Base-by-base conservation (phyloP, 495 filamentous ascomycete genomes). In the Beverwykella pulmonaria region DNA sequence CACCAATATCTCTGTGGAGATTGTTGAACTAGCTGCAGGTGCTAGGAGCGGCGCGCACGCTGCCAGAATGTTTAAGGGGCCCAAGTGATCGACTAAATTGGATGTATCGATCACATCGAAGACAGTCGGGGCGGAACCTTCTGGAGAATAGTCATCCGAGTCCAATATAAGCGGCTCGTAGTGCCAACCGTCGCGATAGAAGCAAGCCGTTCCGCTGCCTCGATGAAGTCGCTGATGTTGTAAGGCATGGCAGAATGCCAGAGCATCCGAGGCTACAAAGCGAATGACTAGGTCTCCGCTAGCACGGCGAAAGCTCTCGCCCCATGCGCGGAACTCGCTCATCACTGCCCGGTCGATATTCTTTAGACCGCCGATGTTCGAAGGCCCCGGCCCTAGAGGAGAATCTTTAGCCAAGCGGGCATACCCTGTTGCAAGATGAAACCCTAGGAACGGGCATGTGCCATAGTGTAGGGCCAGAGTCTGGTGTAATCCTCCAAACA, bases 101-200 rank as follows among this genome's bases (percentile, higher is more conserved):
- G 54, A 57, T 6, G 54, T 57, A 26, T 57, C 54, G 8, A 57
- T 57, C 5, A 41, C 19, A 44, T 57, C 34, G 25, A 57, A 57
- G 5, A 17, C 5, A 8, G 32, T 41, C 25, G 54, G 54, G 2
- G 32, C 54, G 1, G 54, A 26, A 22, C 5, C 15, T 7, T 6
- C n/a, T 7, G 5, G 25, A 55, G 10, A 3, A 26, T 22, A 57
- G 9, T 57, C 54, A 14, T 9, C 34, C 17, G 54, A 23, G 20
- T 46, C 54, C 2, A 57, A 19, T 9, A 57, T 20, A 8, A 57
- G 19, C 5, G 29, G 36, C 17, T 46, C 32, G 22, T 57, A 57
- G 15, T 34, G 2, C 19, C 2, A 57, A 23, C 4, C 5, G 29
- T 26, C 20, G 4, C 54, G 29, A 44, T 57, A 57, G 32, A 30